Base-by-base conservation (phyloP, 495 filamentous ascomycete species). In the Aspergillus olivimuriae region DNA sequence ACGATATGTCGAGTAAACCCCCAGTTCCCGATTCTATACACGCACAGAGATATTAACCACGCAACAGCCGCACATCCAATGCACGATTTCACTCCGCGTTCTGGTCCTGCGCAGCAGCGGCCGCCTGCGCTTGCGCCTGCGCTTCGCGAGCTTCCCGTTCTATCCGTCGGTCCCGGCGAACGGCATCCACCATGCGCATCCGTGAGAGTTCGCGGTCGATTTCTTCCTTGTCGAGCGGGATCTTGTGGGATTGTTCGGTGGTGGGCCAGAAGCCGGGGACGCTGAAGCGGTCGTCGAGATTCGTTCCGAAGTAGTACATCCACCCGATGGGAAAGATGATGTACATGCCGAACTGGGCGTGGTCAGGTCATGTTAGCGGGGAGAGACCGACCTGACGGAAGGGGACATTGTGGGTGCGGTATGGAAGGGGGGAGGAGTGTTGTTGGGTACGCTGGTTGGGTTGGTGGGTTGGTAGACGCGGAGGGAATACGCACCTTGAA, bases 261-360 rank as follows among this genome's bases (percentile, higher is more conserved):
- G 82, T 86, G 17, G 92, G 92, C 92, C 92, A 99, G 76, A 99
- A 99, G 46, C 84, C 84, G 10, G 84, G 81, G 1, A 95, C 86
- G 34, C 74, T 58, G 72, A 99, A 99, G 46, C 85, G 83, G 42
- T 81, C 76, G 65, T 99, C 92, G 48, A 99, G 86, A 64, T 99
- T 99, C 33, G 89, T 95, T 61, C 92, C 92, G 73, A 96, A 98
- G 70, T 98, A 98, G 75, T 95, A 98, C 92, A 98, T 98, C 72
- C 92, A 87, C 48, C 86, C 89, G 54, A 98, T 96, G 17, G 92
- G 92, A 69, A 98, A 97, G 75, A 96, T 82, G 68, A 98, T 84
- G 72, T 97, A 98, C 76, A 91, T 85, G 70, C 90, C 89, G 70
- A 96, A 96, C 90, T 96, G 31, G 30, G 19, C 4, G n/a, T n/a